phyloP scores from a whole-genome alignment of 2,329 filamentous ascomycete genomes.

The Xylariaceae sp. region DNA sequence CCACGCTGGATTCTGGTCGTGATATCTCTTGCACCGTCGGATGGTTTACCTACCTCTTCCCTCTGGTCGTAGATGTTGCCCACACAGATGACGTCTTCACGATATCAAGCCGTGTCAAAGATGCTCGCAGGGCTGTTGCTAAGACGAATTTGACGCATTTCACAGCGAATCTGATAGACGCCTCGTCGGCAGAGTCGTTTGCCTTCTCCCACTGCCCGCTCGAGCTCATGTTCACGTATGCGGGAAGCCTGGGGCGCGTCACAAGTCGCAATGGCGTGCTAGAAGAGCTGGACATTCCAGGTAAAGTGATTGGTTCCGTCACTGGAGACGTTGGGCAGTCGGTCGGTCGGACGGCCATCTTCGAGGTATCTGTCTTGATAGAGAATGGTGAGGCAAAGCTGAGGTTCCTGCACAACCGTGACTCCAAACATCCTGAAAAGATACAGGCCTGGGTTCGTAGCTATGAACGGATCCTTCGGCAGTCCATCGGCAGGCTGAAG shows the following conservation, averaged over 20 bases:
- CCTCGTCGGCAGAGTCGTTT: conserved; percentile 25
- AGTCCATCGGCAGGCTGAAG: conserved; percentile 38
- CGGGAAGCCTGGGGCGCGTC: conserved; percentile 44
- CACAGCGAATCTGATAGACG: conserved; percentile 32
- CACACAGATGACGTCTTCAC: conserved; percentile 44
- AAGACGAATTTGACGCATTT: conserved; percentile 47
- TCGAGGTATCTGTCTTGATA: conserved; percentile 45
- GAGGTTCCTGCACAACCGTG: conserved; percentile 40
- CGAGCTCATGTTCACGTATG: conserved; percentile 55
- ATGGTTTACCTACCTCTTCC: conserved; percentile 55
- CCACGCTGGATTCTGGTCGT: conserved; percentile 38
- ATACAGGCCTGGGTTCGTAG: conserved; percentile 42
- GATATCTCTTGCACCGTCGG: conserved; percentile 54
- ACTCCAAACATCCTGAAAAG: conserved; percentile 37
- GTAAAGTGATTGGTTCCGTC: conserved; percentile 33
- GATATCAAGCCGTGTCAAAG: conserved; percentile 49
- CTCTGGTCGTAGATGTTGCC: conserved; percentile 41
- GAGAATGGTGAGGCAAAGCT: conserved; percentile 41
- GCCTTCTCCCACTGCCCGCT: conserved; percentile 44
- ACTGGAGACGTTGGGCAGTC: conserved; percentile 40
- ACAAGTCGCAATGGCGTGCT: conserved; percentile 45
- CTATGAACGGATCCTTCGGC: conserved; percentile 42
- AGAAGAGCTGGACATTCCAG: conserved; percentile 39
- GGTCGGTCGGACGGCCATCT: conserved; percentile 45
- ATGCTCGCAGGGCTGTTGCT: conserved; percentile 40